Evolutionary conservation across 805 yeast species (phyloP), one percentile per base, ranked within the genome.

Genomic region (Metschnikowia kunwiensis): DNA sequence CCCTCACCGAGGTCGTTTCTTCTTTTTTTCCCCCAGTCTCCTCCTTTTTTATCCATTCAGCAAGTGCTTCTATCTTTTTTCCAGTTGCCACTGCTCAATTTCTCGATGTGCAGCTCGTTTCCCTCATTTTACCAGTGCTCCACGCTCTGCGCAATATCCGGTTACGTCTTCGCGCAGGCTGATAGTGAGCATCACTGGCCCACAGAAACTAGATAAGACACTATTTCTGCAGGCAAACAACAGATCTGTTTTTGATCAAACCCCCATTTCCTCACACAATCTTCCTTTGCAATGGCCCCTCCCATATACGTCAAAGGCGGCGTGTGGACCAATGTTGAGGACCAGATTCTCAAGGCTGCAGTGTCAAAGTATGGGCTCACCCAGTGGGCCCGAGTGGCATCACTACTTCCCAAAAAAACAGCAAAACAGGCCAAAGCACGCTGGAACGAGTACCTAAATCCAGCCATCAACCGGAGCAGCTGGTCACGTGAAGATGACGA

Each of bases 341-440:
- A 93, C 59, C 91, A 87, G 58, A 82, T 93, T 28, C 66, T 91
- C 27, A 80, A 82, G 46, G 95, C 96, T 0, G 96, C 96, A 1
- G 85, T 93, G 2, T 75, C 93, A 25, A 93, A 91, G 55, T 91
- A 91, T 58, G 98, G 98, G 0, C 67, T 88, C 13, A 88, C 86
- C 49, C 96, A 93, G 53, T 91, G 98, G 98, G 74, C 93, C 10
- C 75, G 96, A 33, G 91, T 91, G 4, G 84, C 96, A 1, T 87
- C 97, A 0, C 68, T 91, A 29, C 63, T 91, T 23, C 81, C 86
- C 5, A 78, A 84, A 55, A 91, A 91, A 59, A 81, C 88, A 2
- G 95, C 97, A 4, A 80, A 79, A 53, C 97, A 93, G 57, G 91
- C 95, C 44, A 86, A 88, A 53, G 85, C 94, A 2, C 68, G 97